Conservation (phyloP, 2,329 filamentous ascomycete species). For the Ophiostoma perfectum region DNA sequence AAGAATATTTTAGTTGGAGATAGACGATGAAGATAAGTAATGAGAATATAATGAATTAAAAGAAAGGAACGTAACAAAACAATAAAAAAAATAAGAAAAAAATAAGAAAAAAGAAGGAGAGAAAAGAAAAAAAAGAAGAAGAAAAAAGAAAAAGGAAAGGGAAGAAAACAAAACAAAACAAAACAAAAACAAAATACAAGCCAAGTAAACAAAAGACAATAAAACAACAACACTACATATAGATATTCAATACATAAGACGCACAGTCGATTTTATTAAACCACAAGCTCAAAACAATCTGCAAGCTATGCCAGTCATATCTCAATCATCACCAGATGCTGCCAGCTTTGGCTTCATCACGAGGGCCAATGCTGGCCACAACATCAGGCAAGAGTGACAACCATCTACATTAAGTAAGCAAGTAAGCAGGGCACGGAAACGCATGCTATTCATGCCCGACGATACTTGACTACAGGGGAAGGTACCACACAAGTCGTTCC, state of each 20-base stretch:
- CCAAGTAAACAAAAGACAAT: too few species aligned
- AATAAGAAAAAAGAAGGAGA: too few species aligned
- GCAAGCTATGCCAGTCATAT: too few species aligned
- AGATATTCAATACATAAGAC: background rate
- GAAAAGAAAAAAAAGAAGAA: too few species aligned
- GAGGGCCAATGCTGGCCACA: background rate
- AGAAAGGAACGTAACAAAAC: too few species aligned
- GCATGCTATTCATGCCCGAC: background rate
- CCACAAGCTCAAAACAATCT: too few species aligned
- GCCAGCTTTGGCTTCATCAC: background rate
- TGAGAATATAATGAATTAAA: too few species aligned
- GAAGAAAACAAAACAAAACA: background rate
- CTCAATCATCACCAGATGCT: background rate
- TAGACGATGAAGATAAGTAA: too few species aligned
- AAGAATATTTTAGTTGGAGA: too few species aligned
- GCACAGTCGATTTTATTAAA: too few species aligned
- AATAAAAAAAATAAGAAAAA: background rate
- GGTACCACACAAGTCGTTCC: background rate
- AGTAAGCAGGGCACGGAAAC: background rate
- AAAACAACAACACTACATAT: background rate
- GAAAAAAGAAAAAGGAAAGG: too few species aligned
- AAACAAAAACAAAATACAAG: background rate
- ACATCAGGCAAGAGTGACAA: background rate
- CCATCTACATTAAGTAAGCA: constrained; percentile 1
- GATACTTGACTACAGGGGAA: background rate